These are phyloP conservation scores for Lecanicillium sp. DNA, from an alignment of 2,329 filamentous ascomycete species.

Conservation along the genomic window DNA sequence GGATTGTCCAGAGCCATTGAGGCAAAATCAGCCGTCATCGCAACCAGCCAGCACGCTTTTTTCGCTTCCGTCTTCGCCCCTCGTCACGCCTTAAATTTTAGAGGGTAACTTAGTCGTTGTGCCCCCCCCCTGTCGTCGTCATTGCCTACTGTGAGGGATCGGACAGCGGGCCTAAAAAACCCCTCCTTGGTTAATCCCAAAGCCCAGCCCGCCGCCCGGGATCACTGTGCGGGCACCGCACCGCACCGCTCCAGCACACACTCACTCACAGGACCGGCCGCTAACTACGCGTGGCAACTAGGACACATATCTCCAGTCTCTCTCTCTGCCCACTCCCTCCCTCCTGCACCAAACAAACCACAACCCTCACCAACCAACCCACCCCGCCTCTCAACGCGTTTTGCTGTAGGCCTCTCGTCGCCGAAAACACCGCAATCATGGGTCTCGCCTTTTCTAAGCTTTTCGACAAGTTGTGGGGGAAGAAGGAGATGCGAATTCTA, in stretches of 20 bases:
- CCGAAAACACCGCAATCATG: slow-evolving; percentile 61
- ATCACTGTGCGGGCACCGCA: too few species aligned
- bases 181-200: slow-evolving; percentile 10
- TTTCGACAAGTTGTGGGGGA: slow-evolving; percentile 93
- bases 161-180: slow-evolving; percentile 10
- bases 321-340: slow-evolving; percentile 10
- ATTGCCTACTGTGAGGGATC: slow-evolving; percentile 5
- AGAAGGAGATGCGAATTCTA: slow-evolving; percentile 99
- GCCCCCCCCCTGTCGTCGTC: slow-evolving; percentile 4
- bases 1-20: too few species aligned
- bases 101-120: background rate
- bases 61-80: too few species aligned
- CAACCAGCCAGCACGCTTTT: too few species aligned
- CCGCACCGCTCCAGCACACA: too few species aligned
- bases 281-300: slow-evolving; percentile 21
- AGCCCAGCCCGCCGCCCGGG: too few species aligned
- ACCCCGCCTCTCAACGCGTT: slow-evolving; percentile 5
- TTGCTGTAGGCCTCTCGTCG: slow-evolving; percentile 20
- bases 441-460: slow-evolving; percentile 97
- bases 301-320: slow-evolving; percentile 17
- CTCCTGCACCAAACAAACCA: slow-evolving; percentile 16
- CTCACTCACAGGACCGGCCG: slow-evolving; percentile 3
- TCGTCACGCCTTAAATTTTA: too few species aligned
- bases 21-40: too few species aligned
- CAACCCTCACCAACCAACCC: slow-evolving; percentile 12